Conservation (phyloP, 441 rosid genomes). For the Biscutella auriculata region DNA sequence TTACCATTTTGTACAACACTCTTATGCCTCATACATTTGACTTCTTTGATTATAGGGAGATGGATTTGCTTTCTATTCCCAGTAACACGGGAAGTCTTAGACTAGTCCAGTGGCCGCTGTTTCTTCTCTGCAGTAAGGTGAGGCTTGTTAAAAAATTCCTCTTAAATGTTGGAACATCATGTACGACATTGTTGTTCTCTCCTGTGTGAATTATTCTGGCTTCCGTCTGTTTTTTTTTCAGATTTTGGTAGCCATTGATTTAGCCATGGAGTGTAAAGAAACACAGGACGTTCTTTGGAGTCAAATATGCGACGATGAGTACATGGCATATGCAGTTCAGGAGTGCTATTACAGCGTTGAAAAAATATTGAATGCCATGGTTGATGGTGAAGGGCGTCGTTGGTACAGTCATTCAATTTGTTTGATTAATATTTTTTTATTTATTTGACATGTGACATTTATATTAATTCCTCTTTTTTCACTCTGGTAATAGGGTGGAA, state of each 20-base stretch:
- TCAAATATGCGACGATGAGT: slow-evolving; percentile 80
- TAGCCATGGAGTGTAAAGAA: slow-evolving; percentile 92
- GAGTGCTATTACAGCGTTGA: slow-evolving; percentile 89
- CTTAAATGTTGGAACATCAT: background rate
- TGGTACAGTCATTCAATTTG: slow-evolving; percentile 42
- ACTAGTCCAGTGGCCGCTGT: slow-evolving; percentile 98
- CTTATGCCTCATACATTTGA: background rate
- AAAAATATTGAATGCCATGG: slow-evolving; percentile 70
- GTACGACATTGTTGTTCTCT: slow-evolving; percentile 14
- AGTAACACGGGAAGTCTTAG: slow-evolving; percentile 87
- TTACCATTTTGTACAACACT: background rate
- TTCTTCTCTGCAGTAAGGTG: slow-evolving; percentile 98
- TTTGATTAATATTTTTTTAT: slow-evolving; percentile 3
- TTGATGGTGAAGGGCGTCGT: slow-evolving; percentile 88
- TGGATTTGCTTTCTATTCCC: slow-evolving; percentile 91
- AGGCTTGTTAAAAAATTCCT: slow-evolving; percentile 15
- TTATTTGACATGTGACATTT: background rate
- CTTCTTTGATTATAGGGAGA: slow-evolving; percentile 53
- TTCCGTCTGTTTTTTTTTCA: slow-evolving; percentile 26
- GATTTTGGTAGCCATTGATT: slow-evolving; percentile 90
- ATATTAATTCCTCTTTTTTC: slow-evolving; percentile 1
- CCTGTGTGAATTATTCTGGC: slow-evolving; percentile 7
- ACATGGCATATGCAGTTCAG: slow-evolving; percentile 95
- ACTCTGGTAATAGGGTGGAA: slow-evolving; percentile 65
- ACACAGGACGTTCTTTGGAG: slow-evolving; percentile 72